A percentile compares a stretch with the other conserved stretches of the same genome.
Conservation (phyloP, 2,329 filamentous ascomycete genomes). For the Fusarium decemcellulare region DNA sequence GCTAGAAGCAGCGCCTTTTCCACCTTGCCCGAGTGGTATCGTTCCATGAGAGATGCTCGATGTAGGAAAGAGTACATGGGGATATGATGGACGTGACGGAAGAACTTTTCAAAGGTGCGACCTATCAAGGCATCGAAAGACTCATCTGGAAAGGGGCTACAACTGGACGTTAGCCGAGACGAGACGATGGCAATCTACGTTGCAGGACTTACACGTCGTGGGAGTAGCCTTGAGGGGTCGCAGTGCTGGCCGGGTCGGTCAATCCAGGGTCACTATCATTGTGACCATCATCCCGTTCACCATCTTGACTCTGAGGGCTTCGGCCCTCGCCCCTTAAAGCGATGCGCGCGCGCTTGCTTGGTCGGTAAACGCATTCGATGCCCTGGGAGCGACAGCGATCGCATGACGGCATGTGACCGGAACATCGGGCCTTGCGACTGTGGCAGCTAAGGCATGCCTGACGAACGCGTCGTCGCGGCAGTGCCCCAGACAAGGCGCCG, state of each 20-base stretch:
- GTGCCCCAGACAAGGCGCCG: slow-evolving; percentile 58
- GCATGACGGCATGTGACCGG: slow-evolving; percentile 69
- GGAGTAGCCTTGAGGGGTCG: slow-evolving; percentile 52
- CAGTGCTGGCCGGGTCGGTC: slow-evolving; percentile 51
- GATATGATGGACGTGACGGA: slow-evolving; percentile 71
- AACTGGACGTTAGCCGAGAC: slow-evolving; percentile 37
- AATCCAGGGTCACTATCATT: slow-evolving; percentile 54
- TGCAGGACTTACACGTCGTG: slow-evolving; percentile 52
- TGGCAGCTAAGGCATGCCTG: slow-evolving; percentile 72
- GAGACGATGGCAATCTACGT: not conserved
- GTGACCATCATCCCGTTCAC: slow-evolving; percentile 52
- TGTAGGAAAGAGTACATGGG: slow-evolving; percentile 72
- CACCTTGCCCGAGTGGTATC: slow-evolving; percentile 69
- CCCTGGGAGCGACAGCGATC: slow-evolving; percentile 65
- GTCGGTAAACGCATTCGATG: slow-evolving; percentile 69
- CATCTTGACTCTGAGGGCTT: slow-evolving; percentile 53
- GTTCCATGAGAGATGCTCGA: slow-evolving; percentile 71
- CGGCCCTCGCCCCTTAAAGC: slow-evolving; percentile 43
- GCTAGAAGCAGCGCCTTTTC: slow-evolving; percentile 68
- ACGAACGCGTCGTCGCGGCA: slow-evolving; percentile 68
- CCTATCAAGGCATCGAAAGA: slow-evolving; percentile 64
- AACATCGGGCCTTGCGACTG: slow-evolving; percentile 71
- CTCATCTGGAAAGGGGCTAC: slow-evolving; percentile 56
- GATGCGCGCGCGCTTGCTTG: slow-evolving; percentile 58
- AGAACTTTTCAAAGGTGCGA: slow-evolving; percentile 70